A percentile compares a stretch with the other conserved stretches of the same genome.
Evolutionary conservation across 306 rosid genomes (phyloP).

Genomic region (Dalbergia oliveri): DNA sequence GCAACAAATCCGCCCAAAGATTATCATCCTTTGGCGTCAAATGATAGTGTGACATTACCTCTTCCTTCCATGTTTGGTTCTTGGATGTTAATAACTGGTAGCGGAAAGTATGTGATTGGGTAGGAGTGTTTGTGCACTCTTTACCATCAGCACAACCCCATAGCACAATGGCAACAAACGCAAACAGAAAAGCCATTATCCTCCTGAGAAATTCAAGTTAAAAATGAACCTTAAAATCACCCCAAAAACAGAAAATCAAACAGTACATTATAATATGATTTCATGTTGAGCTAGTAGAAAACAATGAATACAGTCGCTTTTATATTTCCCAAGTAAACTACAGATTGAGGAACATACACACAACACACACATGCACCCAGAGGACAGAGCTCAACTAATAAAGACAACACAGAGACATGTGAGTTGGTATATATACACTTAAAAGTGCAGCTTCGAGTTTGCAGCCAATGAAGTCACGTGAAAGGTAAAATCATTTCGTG

Average conservation of each 20-base stretch:
- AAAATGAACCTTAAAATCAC: background rate
- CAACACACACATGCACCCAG: background rate
- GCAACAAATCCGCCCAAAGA: slow-evolving; percentile 62
- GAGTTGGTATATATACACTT: background rate
- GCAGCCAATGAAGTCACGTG: background rate
- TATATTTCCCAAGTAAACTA: background rate
- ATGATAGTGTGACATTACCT: slow-evolving; percentile 63
- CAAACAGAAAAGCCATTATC: slow-evolving; percentile 47
- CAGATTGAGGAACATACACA: background rate
- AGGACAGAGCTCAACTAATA: background rate
- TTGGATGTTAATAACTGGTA: slow-evolving; percentile 53
- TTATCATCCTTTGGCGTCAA: slow-evolving; percentile 61
- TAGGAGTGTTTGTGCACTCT: slow-evolving; percentile 68
- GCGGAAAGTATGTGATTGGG: slow-evolving; percentile 62
- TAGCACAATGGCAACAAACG: slow-evolving; percentile 36
- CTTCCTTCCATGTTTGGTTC: slow-evolving; percentile 61
- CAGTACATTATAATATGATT: background rate
- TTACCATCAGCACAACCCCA: slow-evolving; percentile 53
- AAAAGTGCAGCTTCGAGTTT: background rate
- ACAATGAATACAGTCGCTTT: background rate
- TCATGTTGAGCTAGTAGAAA: background rate
- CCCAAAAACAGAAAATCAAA: background rate
- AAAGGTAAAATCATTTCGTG: background rate
- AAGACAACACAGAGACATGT: background rate
- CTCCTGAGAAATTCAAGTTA: slow-evolving; percentile 31